Conservation (phyloP, 2,329 filamentous ascomycete genomes). For the Xylariaceae sp. region DNA sequence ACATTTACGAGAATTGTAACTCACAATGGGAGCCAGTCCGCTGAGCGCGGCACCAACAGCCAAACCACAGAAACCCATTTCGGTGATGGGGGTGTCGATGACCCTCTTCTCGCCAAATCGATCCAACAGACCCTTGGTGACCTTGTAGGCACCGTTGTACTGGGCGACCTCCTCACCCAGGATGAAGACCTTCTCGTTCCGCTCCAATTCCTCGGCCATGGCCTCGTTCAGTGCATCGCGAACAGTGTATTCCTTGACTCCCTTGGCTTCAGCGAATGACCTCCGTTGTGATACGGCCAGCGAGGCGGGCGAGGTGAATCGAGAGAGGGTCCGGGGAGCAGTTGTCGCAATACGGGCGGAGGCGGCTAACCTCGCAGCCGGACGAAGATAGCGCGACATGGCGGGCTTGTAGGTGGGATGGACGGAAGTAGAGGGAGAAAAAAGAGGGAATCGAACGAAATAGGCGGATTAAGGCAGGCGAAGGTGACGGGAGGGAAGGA, state of each 20-base stretch:
- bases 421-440: constrained; percentile 3
- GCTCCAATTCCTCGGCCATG: constrained; percentile 92
- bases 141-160: constrained; percentile 99
- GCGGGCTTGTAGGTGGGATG: constrained; percentile 15
- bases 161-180: constrained; percentile 98
- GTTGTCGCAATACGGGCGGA: constrained; percentile 36
- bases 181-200: constrained; percentile 90
- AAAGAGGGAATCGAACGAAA: background rate
- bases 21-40: constrained; percentile 86
- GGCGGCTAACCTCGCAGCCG: constrained; percentile 44
- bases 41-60: constrained; percentile 92
- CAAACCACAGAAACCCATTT: constrained; percentile 90
- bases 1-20: constrained; percentile 29
- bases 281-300: constrained; percentile 42
- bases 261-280: constrained; percentile 49
- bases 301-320: constrained; percentile 32
- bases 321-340: constrained; percentile 34
- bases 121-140: constrained; percentile 95
- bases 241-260: constrained; percentile 87
- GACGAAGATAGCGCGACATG: constrained; percentile 50
- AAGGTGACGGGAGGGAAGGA: constrained; percentile 2
- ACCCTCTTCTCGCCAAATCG: constrained; percentile 96
- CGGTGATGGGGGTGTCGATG: constrained; percentile 97
- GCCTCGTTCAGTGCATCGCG: constrained; percentile 97
- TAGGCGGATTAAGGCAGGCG: background rate